A percentile compares a stretch with the other conserved stretches of the same genome.
Conservation (phyloP, 306 rosid genomes). For the Benincasa hispida region DNA sequence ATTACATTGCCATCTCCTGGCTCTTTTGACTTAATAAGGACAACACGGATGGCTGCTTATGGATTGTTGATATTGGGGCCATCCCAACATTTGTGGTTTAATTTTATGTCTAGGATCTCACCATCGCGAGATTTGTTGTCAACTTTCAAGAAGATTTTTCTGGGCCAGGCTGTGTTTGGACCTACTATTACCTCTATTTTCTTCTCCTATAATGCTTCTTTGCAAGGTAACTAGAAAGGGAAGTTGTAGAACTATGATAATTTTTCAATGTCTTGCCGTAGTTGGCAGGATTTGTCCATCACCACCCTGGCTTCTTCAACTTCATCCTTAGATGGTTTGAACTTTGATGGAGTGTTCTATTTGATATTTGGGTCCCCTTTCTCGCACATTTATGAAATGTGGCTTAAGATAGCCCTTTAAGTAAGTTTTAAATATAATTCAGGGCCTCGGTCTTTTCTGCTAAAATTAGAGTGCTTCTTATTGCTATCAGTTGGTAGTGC, state of each 20-base stretch:
- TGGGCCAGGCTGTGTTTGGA: constrained; percentile 60
- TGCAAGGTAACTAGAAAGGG: constrained; percentile 37
- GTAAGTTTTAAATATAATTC: background rate
- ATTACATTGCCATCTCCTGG: constrained; percentile 37
- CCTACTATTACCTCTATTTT: constrained; percentile 47
- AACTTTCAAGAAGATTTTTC: constrained; percentile 53
- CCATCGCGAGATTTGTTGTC: constrained; percentile 44
- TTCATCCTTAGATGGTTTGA: background rate
- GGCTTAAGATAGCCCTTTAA: background rate
- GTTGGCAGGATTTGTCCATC: background rate
- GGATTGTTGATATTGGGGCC: constrained; percentile 68
- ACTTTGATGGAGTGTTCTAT: background rate
- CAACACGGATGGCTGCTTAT: constrained; percentile 47
- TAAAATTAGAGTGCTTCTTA: background rate
- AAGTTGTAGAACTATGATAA: background rate
- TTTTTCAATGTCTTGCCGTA: background rate
- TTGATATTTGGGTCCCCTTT: background rate
- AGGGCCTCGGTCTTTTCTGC: background rate
- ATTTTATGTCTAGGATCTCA: constrained; percentile 31
- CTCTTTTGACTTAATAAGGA: constrained; percentile 39
- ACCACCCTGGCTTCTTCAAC: background rate
- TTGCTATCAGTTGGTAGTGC: background rate
- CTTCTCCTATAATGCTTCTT: constrained; percentile 54
- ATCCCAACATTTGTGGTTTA: constrained; percentile 68
- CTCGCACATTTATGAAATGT: background rate